A percentile compares a stretch with the other conserved stretches of the same genome.
Evolutionary conservation across 257 asterid species (phyloP).

Genomic region (Nicotiana sylvestris): DNA sequence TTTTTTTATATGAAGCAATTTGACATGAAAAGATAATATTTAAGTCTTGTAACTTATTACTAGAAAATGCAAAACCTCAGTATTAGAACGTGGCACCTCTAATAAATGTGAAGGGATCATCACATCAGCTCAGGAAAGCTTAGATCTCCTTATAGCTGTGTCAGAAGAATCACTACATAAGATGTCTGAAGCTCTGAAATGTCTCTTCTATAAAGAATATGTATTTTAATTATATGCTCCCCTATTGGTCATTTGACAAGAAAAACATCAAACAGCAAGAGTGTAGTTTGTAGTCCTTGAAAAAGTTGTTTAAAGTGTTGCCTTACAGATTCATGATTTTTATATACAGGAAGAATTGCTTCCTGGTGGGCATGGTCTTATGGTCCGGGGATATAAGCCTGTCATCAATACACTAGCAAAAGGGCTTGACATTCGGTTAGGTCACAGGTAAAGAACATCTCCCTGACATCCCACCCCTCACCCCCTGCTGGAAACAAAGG

Average conservation of each 20-base stretch:
- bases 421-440: conserved; percentile 86
- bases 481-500: not conserved
- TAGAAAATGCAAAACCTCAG: no score
- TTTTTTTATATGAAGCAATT: no score
- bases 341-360: conserved; percentile 75
- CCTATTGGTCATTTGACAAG: not conserved
- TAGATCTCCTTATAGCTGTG: not conserved
- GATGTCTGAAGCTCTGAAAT: not conserved
- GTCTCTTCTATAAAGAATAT: not conserved
- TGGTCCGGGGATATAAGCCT: conserved; percentile 96
- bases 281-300: not conserved
- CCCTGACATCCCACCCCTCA: not conserved
- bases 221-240: not conserved
- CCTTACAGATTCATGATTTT: not conserved
- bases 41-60: no score
- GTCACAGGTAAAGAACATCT: conserved; percentile 52
- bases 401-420: conserved; percentile 87
- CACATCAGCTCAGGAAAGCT: not conserved
- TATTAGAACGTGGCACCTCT: no score
- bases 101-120: not conserved
- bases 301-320: not conserved
- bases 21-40: no score
- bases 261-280: not conserved
- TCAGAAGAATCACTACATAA: not conserved
- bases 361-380: conserved; percentile 98